A percentile compares a stretch with the other conserved stretches of the same genome.
Evolutionary conservation across 345 rosid species (phyloP).

Genomic region (Eucalyptus urophylla): DNA sequence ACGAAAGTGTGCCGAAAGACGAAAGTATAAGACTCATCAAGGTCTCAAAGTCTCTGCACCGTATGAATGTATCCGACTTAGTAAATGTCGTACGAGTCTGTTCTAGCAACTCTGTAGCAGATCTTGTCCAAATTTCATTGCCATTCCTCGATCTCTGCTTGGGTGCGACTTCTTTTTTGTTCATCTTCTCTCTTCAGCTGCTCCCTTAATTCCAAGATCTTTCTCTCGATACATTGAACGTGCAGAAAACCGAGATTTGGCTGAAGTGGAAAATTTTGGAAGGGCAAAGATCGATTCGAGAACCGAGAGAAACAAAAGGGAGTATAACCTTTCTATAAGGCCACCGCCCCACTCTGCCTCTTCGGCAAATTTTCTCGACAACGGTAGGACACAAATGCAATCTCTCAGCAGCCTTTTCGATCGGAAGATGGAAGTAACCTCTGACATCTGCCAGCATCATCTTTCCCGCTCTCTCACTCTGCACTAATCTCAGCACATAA

Average conservation of each 20-base stretch:
- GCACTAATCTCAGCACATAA: not conserved
- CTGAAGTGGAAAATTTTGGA: not conserved
- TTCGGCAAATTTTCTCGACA: constrained; percentile 39
- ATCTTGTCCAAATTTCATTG: constrained; percentile 1
- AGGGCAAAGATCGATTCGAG: not conserved
- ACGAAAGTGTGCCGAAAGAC: not conserved
- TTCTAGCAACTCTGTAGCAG: not conserved
- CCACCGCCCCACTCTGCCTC: constrained; percentile 27
- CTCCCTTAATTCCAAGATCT: not conserved
- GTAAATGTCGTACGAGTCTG: not conserved
- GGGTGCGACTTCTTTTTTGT: constrained; percentile 1
- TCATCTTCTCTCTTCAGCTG: not conserved
- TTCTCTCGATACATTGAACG: constrained; percentile 18
- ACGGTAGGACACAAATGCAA: constrained; percentile 43
- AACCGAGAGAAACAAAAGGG: not conserved
- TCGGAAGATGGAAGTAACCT: constrained; percentile 32
- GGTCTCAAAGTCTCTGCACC: not conserved
- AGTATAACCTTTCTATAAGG: constrained; percentile 38
- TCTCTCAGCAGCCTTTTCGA: constrained; percentile 28
- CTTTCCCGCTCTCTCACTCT: constrained; percentile 44
- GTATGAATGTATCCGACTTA: not conserved
- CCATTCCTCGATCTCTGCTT: constrained; percentile 8
- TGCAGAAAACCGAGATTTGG: not conserved
- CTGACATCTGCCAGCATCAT: constrained; percentile 20
- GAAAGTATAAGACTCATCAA: not conserved